A percentile compares a stretch with the other conserved stretches of the same genome.
phyloP scores from a whole-genome alignment of 2,329 filamentous ascomycete species.

The Fusarium sp. region DNA sequence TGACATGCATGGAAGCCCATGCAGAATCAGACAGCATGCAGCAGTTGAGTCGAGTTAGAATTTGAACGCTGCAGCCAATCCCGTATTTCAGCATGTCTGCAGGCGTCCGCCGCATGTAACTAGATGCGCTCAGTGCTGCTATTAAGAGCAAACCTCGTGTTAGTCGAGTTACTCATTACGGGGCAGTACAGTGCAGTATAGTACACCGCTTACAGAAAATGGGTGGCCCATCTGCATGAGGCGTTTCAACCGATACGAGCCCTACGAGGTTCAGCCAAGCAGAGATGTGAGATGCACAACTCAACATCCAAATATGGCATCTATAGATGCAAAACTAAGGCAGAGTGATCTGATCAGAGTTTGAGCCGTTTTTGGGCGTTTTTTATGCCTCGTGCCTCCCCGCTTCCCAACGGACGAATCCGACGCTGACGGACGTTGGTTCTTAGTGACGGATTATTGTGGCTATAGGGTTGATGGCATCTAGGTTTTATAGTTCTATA shows the following conservation, averaged over 20 bases:
- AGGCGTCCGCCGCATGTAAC: slow-evolving; percentile 34
- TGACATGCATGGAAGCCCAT: slow-evolving; percentile 10
- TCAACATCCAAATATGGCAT: slow-evolving; percentile 31
- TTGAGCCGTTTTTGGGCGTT: slow-evolving; percentile 20
- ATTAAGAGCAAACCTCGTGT: slow-evolving; percentile 3
- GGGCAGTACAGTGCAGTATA: slow-evolving; percentile 15
- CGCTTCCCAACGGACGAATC: slow-evolving; percentile 13
- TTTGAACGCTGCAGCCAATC: slow-evolving; percentile 21
- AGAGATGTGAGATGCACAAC: slow-evolving; percentile 12
- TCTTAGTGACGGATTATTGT: slow-evolving; percentile 1
- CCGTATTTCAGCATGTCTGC: slow-evolving; percentile 21
- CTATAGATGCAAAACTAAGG: slow-evolving; percentile 12
- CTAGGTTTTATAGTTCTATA: neutral
- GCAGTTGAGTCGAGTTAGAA: neutral
- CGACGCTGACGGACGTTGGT: neutral
- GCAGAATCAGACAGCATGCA: slow-evolving; percentile 9
- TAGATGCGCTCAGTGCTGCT: slow-evolving; percentile 17
- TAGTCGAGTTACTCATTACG: slow-evolving; percentile 18
- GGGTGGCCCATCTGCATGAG: slow-evolving; percentile 21
- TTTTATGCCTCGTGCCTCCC: slow-evolving; percentile 11
- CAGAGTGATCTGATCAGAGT: slow-evolving; percentile 32
- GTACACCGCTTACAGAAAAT: slow-evolving; percentile 38
- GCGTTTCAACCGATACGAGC: slow-evolving; percentile 38
- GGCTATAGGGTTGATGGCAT: slow-evolving; percentile 2
- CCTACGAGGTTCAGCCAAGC: slow-evolving; percentile 26